Base-by-base conservation (phyloP, 179 eudicot species). In the Silene coronaria region DNA sequence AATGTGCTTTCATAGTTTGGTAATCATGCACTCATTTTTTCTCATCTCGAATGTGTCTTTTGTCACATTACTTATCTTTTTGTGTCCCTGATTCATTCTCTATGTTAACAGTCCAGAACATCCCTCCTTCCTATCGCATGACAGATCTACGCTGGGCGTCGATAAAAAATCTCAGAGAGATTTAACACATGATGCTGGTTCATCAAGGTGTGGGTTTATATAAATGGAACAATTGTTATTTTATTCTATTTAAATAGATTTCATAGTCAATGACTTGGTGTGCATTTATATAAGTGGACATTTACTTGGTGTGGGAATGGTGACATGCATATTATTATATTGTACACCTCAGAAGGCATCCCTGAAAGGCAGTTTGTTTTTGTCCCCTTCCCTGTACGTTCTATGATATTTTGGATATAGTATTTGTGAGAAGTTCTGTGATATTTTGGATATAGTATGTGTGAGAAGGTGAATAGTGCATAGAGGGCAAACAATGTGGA, bases 141-240 rank as follows among this genome's bases (percentile, higher is more conserved):
- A 87, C 59, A 84, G 92, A 59, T 96, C 98, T 59, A 89, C 93
- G 97, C 97, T 96, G 77, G 86, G 99, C 42, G 94, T 92, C 73
- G 98, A 90, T 77, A 83, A 87, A 75, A 90, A 89, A 82, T 81
- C 96, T 34, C 82, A 83, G 68, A 78, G 90, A 85, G 92, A 88
- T 71, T 84, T 46, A 80, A 75, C 84, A 32, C 88, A 89, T 72
- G 92, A 88, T 67, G 80, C 87, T 63, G 87, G 85, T 80, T 71
- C 96, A 82, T 89, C 98, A 84, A 93, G 99, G 99, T 96, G 70
- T 3, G 36, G 22, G 9, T 55, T 55, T 55, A 55, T n/a, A 55
- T 17, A 17, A 55, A 55, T 55, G 59, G 22, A 55, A 55, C 22
- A 1, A 16, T 55, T 55, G 6, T n/a, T 55, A 55, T 55, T 17